Conservation (phyloP, 1,139 yeast genomes). For the Geotrichum candidum region DNA sequence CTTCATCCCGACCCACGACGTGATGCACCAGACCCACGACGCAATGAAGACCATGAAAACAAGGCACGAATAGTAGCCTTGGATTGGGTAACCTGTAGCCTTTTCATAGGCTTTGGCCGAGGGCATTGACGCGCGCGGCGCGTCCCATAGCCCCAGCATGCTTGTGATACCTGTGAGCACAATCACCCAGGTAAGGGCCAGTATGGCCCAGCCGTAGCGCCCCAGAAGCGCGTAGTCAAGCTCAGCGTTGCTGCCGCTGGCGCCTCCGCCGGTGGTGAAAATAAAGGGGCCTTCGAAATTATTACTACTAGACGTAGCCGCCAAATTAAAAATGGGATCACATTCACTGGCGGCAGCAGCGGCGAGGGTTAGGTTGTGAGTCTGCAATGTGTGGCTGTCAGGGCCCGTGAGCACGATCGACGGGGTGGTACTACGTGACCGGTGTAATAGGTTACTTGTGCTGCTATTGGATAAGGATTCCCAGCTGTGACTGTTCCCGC, state of each 20-base stretch:
- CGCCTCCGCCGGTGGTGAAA: not conserved
- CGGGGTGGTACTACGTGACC: not conserved
- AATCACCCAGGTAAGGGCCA: constrained; percentile 27
- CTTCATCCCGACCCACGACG: constrained; percentile 74
- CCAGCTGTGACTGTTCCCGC: not conserved
- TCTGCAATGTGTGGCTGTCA: not conserved
- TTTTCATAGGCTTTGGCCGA: constrained; percentile 26
- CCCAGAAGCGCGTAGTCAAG: constrained; percentile 11
- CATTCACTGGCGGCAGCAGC: not conserved
- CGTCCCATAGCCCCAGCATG: constrained; percentile 26
- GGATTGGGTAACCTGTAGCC: constrained; percentile 36
- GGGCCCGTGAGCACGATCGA: not conserved
- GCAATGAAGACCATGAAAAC: constrained; percentile 50
- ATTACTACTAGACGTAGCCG: not conserved
- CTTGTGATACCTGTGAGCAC: constrained; percentile 29
- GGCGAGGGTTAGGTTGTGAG: not conserved
- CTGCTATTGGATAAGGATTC: not conserved
- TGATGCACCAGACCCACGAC: constrained; percentile 70
- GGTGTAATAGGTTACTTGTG: not conserved
- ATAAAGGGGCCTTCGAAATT: not conserved
- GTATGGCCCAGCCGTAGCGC: constrained; percentile 27
- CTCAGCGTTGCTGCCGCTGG: not conserved
- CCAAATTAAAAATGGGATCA: not conserved
- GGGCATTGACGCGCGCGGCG: not conserved
- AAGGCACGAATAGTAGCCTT: constrained; percentile 46